Evolutionary conservation across 768 basidiomycete species (phyloP).

Genomic region (Amanita rimosa): DNA sequence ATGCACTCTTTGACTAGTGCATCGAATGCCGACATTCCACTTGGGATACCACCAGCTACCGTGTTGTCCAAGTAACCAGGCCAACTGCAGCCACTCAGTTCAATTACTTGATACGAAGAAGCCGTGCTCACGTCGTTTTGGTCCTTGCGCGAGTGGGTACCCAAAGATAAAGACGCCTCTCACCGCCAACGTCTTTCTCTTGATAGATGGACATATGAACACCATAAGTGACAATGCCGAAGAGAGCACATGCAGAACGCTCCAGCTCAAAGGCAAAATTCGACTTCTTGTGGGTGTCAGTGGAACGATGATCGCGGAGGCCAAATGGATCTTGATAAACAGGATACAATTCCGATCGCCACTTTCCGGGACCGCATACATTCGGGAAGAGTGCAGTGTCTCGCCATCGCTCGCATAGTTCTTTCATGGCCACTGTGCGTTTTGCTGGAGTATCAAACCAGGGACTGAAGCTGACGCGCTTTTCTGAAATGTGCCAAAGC

Average conservation of each 20-base stretch:
- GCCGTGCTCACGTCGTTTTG: slow-evolving; percentile 69
- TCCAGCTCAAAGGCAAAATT: slow-evolving; percentile 88
- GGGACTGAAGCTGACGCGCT: slow-evolving; percentile 36
- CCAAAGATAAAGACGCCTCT: slow-evolving; percentile 56
- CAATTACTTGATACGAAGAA: not conserved
- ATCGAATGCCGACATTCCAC: slow-evolving; percentile 62
- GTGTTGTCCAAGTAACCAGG: slow-evolving; percentile 85
- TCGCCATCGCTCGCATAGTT: slow-evolving; percentile 68
- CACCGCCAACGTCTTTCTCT: slow-evolving; percentile 22
- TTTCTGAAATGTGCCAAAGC: slow-evolving; percentile 26
- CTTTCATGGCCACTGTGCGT: slow-evolving; percentile 51
- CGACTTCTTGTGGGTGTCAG: slow-evolving; percentile 18
- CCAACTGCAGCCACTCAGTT: slow-evolving; percentile 34
- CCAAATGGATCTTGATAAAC: slow-evolving; percentile 66
- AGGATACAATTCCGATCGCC: slow-evolving; percentile 81
- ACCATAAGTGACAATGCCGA: slow-evolving; percentile 86
- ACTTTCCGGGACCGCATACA: slow-evolving; percentile 64
- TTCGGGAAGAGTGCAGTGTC: slow-evolving; percentile 49
- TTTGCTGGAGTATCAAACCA: slow-evolving; percentile 43
- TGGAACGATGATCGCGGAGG: slow-evolving; percentile 32
- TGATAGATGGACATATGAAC: slow-evolving; percentile 81
- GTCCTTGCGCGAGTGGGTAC: slow-evolving; percentile 76
- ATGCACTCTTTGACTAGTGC: slow-evolving; percentile 82
- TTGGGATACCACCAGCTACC: slow-evolving; percentile 86
- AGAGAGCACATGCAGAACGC: slow-evolving; percentile 77